Percentiles rank a stretch among this genome's conserved stretches.
These are phyloP conservation scores for Sporothrix pallida DNA, from an alignment of 2,329 filamentous ascomycete species.

Conservation along the genomic window DNA sequence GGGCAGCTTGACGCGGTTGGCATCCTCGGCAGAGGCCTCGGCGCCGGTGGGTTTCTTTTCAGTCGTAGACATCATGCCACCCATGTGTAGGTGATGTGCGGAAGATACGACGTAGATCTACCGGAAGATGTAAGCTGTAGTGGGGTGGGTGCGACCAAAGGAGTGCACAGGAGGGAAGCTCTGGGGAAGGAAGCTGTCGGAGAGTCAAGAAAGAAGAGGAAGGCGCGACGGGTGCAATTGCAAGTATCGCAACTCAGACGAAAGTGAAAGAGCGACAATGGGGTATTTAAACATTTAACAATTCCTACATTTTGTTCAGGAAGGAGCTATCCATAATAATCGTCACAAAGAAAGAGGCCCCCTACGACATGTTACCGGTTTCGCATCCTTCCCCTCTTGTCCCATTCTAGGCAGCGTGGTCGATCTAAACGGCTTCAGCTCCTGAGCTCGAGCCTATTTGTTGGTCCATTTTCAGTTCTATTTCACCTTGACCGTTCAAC, in stretches of 20 bases:
- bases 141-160: neutral
- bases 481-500: neutral
- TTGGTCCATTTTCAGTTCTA: neutral
- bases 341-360: neutral
- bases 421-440: neutral
- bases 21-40: neutral
- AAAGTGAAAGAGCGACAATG: neutral
- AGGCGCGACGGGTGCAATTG: neutral
- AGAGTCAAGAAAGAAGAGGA: neutral
- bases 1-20: constrained; percentile 17
- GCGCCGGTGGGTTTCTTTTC: neutral
- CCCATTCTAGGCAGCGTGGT: constrained; percentile 11
- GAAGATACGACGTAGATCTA: no score
- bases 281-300: neutral
- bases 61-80: neutral
- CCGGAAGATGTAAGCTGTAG: neutral
- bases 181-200: neutral
- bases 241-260: no score
- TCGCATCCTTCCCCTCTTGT: constrained; percentile 7
- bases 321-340: neutral
- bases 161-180: neutral
- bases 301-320: neutral
- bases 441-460: neutral
- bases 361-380: neutral
- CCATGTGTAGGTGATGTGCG: neutral